Conservation (phyloP, 176 grass and related monocot genomes). For the Stipa capillata region DNA sequence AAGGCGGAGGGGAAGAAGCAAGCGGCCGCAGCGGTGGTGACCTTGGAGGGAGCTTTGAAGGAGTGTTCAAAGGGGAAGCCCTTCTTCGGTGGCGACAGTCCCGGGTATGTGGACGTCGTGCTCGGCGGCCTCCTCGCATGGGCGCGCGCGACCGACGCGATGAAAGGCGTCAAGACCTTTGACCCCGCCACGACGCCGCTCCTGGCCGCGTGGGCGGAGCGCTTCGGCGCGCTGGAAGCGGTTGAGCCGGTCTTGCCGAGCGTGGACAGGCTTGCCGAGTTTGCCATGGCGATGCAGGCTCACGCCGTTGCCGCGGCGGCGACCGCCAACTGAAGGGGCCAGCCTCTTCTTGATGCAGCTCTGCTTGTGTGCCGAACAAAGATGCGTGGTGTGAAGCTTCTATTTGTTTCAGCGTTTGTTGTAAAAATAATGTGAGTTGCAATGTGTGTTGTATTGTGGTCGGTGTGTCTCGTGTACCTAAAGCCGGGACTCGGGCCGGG, state of each 20-base stretch:
- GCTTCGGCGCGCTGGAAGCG: neutral
- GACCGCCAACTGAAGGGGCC: no score
- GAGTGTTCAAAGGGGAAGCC: slow-evolving; percentile 4
- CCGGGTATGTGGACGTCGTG: slow-evolving; percentile 31
- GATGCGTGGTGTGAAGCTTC: no score
- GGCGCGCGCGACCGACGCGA: neutral
- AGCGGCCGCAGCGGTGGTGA: neutral
- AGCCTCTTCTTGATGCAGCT: no score
- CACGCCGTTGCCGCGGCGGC: neutral
- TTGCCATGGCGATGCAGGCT: neutral
- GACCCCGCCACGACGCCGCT: no score
- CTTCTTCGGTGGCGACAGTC: slow-evolving; percentile 44
- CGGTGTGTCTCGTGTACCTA: no score
- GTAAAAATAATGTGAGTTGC: no score
- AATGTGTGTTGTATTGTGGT: no score
- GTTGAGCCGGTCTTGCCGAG: neutral
- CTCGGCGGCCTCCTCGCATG: slow-evolving; percentile 9
- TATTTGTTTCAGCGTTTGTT: no score
- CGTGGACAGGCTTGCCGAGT: neutral
- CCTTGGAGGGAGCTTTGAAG: slow-evolving; percentile 23
- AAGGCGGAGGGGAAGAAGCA: no score
- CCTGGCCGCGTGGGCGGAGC: slow-evolving; percentile 24
- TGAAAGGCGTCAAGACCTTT: neutral
- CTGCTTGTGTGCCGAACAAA: no score
- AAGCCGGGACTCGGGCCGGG: no score